Evolutionary conservation across 2,329 filamentous ascomycete genomes (phyloP), one percentile per base, ranked within the genome.

Genomic region (Colletotrichum sp.): DNA sequence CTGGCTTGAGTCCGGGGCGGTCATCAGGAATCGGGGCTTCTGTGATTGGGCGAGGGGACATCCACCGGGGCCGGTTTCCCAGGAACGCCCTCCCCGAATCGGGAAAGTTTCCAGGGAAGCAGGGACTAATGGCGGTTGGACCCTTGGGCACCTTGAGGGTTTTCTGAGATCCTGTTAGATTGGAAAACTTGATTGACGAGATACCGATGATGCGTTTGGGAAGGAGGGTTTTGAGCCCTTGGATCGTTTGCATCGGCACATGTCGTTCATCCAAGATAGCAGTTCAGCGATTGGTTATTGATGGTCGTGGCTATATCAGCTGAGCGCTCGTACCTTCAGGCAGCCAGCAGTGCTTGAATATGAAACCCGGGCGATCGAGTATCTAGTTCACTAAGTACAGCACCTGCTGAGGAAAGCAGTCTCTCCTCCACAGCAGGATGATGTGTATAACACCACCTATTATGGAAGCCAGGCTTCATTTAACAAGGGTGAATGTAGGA

Each of bases 101-200:
- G 73, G 55, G n/a, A 64, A 69, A 19, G n/a, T 13, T 19, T 22
- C 19, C 64, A 76, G 52, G 73, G 64, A 61, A 36, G 44, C 61
- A 59, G 44, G 57, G 57, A 36, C 27, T 19, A 69, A 34, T 25
- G 32, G 7, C 16, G 13, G 19, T 13, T n/a, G 30, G 19, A 34
- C 74, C 74, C 64, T 76, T n/a, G 64, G 12, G 64, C 2, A 76
- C 70, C 74, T 49, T 73, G 74, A 76, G 59, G 70, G 70, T 30
- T 55, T 34, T 6, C 5, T 27, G n/a, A 25, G 25, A 49, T 49
- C n/a, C 44, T 44, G 59, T 25, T 1, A 27, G 22, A 12, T 25
- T 36, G 29, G 29, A 30, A 34, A 32, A 39, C 34, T 27, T 64
- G 32, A 44, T 62, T 34, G 22, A 32, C n/a, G 25, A 64, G 62